These are phyloP conservation scores for Entomortierella beljakovae DNA, from an alignment of 192 early-diverging fungal species.

Conservation along the genomic window DNA sequence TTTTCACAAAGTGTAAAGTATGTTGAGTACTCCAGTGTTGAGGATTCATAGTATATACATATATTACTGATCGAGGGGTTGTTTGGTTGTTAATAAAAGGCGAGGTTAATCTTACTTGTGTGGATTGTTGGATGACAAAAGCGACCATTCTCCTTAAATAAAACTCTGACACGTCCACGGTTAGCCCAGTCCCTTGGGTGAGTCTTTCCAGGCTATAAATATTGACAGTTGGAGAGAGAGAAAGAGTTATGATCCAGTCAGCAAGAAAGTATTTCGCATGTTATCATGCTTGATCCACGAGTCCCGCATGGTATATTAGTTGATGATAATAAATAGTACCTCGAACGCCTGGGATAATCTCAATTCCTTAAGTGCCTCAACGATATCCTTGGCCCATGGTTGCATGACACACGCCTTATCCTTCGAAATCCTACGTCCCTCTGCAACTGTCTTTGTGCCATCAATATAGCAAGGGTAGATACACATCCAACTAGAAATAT, in stretches of 20 bases:
- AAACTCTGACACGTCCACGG: conserved; percentile 74
- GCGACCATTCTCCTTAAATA: conserved; percentile 63
- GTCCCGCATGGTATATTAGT: not conserved
- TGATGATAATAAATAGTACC: conserved; percentile 54
- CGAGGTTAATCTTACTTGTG: conserved; percentile 56
- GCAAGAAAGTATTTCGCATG: too few relatives aligned
- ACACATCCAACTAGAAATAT: conserved; percentile 69
- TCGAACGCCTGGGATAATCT: conserved; percentile 74
- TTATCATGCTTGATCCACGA: too few relatives aligned
- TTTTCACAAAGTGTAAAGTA: not conserved
- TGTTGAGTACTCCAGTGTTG: too few relatives aligned
- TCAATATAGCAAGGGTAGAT: conserved; percentile 82
- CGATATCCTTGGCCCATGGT: conserved; percentile 73
- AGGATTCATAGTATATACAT: too few relatives aligned
- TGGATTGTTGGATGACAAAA: conserved; percentile 59
- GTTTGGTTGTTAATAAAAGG: too few relatives aligned
- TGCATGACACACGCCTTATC: conserved; percentile 61
- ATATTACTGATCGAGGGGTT: too few relatives aligned
- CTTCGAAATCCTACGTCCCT: conserved; percentile 72
- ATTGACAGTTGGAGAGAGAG: too few relatives aligned
- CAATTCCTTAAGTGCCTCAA: conserved; percentile 68
- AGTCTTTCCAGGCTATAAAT: conserved; percentile 61
- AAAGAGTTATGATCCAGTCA: too few relatives aligned
- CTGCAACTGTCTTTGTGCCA: conserved; percentile 62
- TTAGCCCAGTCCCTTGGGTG: conserved; percentile 80